A percentile compares a stretch with the other conserved stretches of the same genome.
Evolutionary conservation across 148 eudicot genomes (phyloP).

Genomic region (Arbutus unedo): DNA sequence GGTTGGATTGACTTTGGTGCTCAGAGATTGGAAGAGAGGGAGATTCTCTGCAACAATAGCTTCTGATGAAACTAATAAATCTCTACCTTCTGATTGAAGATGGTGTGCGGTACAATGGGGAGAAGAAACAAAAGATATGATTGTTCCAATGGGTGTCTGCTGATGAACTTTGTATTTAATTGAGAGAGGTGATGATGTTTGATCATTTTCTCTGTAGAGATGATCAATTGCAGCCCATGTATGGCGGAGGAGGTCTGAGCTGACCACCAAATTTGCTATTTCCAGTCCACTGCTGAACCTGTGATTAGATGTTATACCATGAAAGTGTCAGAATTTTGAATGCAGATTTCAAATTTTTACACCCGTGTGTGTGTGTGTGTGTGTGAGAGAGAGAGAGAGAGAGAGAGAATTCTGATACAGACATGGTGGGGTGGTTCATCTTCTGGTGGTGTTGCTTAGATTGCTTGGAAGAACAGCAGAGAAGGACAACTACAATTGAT

Average conservation of each 20-base stretch:
- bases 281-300: slow-evolving; percentile 30
- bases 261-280: slow-evolving; percentile 16
- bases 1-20: slow-evolving; percentile 25
- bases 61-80: slow-evolving; percentile 26
- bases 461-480: neutral
- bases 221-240: slow-evolving; percentile 22
- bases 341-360: too few relatives aligned
- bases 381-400: too few relatives aligned
- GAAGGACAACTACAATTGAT: neutral
- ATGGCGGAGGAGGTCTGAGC: slow-evolving; percentile 18
- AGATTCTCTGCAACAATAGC: neutral
- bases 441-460: slow-evolving; percentile 11
- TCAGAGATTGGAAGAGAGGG: slow-evolving; percentile 18
- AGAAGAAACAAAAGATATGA: slow-evolving; percentile 26
- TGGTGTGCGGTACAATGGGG: slow-evolving; percentile 14
- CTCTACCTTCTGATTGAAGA: slow-evolving; percentile 13
- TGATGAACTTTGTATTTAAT: slow-evolving; percentile 14
- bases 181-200: slow-evolving; percentile 6
- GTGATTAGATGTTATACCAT: neutral
- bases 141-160: neutral
- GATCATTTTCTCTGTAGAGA: neutral
- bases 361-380: too few relatives aligned
- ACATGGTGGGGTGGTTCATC: slow-evolving; percentile 13
- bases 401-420: neutral
- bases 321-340: neutral